Conservation (phyloP, 2,329 filamentous ascomycete genomes). For the Penicillium sp. region DNA sequence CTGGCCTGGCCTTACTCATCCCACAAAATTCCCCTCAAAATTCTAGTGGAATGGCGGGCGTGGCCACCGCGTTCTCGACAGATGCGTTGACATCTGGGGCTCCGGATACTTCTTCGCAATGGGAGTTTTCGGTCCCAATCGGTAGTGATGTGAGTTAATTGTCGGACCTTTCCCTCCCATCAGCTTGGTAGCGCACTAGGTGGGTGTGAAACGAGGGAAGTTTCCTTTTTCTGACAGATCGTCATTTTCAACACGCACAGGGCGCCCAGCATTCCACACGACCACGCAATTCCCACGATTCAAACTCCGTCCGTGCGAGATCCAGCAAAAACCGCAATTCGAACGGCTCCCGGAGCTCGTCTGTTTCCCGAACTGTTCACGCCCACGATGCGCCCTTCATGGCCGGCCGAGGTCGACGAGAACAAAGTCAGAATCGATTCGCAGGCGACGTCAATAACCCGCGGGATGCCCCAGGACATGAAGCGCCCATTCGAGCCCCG, state of each 20-base stretch:
- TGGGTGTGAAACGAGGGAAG: neutral
- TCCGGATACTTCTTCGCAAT: conserved; percentile 32
- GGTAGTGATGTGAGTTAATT: conserved; percentile 35
- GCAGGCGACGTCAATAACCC: conserved; percentile 42
- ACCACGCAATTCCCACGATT: conserved; percentile 40
- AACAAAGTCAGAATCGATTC: conserved; percentile 34
- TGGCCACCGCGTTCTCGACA: conserved; percentile 40
- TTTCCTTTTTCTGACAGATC: conserved; percentile 14
- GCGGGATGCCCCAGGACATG: conserved; percentile 28
- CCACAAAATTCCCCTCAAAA: conserved; percentile 1
- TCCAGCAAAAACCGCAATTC: conserved; percentile 33
- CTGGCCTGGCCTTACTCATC: conserved; percentile 34
- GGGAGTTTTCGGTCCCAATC: conserved; percentile 41
- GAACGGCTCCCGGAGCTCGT: conserved; percentile 42
- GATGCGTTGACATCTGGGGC: conserved; percentile 40
- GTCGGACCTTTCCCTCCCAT: neutral
- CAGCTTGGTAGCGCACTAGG: neutral
- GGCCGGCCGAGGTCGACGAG: conserved; percentile 33
- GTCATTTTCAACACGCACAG: conserved; percentile 16
- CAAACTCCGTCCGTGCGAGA: conserved; percentile 27
- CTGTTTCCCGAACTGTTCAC: conserved; percentile 33
- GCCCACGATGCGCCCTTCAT: conserved; percentile 31
- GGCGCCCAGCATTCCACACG: conserved; percentile 28
- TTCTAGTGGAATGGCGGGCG: conserved; percentile 40
- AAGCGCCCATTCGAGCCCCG: conserved; percentile 25